Evolutionary conservation across 345 rosid species (phyloP).

Genomic region (Reutealis trisperma): DNA sequence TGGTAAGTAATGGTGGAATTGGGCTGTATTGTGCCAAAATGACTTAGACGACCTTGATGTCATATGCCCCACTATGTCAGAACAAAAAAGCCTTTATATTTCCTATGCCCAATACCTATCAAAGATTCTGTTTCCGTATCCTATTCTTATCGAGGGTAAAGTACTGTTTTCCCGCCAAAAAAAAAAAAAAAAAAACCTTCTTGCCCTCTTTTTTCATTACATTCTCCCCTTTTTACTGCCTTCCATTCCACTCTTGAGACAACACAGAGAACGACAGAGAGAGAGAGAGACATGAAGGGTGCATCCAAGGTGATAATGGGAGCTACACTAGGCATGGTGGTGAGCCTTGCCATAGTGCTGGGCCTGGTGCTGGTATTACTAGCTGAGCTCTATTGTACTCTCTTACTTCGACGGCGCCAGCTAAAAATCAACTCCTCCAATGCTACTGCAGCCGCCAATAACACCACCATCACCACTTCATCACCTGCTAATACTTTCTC

Average conservation of each 20-base stretch:
- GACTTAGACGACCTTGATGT: slow-evolving; percentile 28
- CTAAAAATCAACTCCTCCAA: slow-evolving; percentile 27
- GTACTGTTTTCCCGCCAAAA: slow-evolving; percentile 52
- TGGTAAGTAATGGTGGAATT: too few relatives aligned
- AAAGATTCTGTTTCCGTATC: slow-evolving; percentile 26
- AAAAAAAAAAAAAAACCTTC: too few relatives aligned
- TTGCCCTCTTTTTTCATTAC: slow-evolving; percentile 16
- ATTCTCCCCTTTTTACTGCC: slow-evolving; percentile 14
- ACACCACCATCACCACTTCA: slow-evolving; percentile 7
- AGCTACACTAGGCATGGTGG: slow-evolving; percentile 81
- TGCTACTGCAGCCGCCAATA: slow-evolving; percentile 23
- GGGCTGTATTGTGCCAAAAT: slow-evolving; percentile 1
- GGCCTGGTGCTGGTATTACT: slow-evolving; percentile 70
- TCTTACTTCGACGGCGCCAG: slow-evolving; percentile 55
- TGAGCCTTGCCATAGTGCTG: slow-evolving; percentile 69
- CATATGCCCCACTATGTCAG: slow-evolving; percentile 7
- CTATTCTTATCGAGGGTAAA: slow-evolving; percentile 22
- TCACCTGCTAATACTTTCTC: slow-evolving; percentile 15
- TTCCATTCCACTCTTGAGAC: not conserved
- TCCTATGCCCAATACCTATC: slow-evolving; percentile 30
- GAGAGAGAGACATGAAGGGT: slow-evolving; percentile 54
- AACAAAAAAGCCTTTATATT: slow-evolving; percentile 27
- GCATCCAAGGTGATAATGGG: slow-evolving; percentile 82
- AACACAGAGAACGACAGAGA: not conserved
- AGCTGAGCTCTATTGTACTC: slow-evolving; percentile 86